Conservation (phyloP, 768 basidiomycete genomes). For the Boletus sp. region DNA sequence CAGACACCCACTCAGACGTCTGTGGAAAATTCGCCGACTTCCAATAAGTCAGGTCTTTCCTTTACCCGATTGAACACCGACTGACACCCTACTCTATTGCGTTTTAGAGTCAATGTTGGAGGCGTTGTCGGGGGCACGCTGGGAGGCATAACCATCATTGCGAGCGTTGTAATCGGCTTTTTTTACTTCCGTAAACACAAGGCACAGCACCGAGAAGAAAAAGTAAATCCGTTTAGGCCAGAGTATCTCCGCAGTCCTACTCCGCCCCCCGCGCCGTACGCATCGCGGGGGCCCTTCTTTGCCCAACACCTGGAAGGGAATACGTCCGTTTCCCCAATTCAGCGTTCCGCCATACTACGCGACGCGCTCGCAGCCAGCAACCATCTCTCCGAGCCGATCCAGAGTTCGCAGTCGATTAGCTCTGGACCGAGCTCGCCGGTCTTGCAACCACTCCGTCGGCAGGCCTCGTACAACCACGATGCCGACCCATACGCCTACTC, state of each 20-base stretch:
- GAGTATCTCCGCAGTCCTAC: neutral
- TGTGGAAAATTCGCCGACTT: neutral
- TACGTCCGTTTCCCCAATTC: neutral
- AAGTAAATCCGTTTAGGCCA: conserved; percentile 3
- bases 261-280: neutral
- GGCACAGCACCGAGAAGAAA: neutral
- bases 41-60: conserved; percentile 7
- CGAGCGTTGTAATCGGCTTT: neutral
- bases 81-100: neutral
- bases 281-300: neutral
- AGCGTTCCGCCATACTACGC: conserved; percentile 13
- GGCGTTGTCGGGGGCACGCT: conserved; percentile 12
- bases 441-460: conserved; percentile 6
- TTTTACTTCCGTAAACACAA: conserved; percentile 9
- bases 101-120: conserved; percentile 12
- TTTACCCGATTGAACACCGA: neutral
- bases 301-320: neutral
- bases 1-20: neutral
- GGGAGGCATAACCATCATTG: conserved; percentile 7
- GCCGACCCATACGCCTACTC: neutral
- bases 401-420: neutral
- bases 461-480: neutral
- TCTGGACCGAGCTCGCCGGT: neutral
- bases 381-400: neutral
- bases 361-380: conserved; percentile 5